Base-by-base conservation (phyloP, 2,329 filamentous ascomycete species). In the Trichothecium sympodiale region DNA sequence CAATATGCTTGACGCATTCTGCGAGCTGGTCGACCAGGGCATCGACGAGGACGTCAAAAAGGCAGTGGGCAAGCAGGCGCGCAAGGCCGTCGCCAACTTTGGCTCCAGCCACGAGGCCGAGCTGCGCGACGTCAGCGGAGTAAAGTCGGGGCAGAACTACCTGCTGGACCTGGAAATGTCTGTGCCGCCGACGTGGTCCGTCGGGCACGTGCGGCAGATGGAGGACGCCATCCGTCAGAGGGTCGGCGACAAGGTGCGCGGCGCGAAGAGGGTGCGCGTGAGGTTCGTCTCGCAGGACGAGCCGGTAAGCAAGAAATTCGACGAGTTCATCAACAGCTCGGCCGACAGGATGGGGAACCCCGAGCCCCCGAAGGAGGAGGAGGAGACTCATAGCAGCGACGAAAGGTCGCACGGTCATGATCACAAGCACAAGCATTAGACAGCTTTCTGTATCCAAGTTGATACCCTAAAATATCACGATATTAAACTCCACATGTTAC, bases 91-190 rank as follows among this genome's bases (percentile, higher is more conserved):
- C 15, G 60, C 60, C 13, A 63, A 65, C 5, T 50, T 81, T 15
- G 56, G 57, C 35, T 62, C 71, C 34, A 65, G 73, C 33, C 62
- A 72, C 33, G 61, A 77, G 37, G 69, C 87, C 8, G 76, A 84
- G 50, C 62, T 95, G 31, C 74, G 81, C 31, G 81, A 84, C 31
- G 73, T 96, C 3, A 83, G 86, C 44, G 91, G 91, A 37, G 73
- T 94, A 60, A 98, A 98, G 62, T 91, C 86, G 4, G 91, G 91
- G 20, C 91, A 95, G 58, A 98, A 95, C 62, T 95, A 93, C 55
- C 68, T 96, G 20, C 79, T 96, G 47, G 91, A 96, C 48, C 58
- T 98, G 7, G 88, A 94, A 56, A 61, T 96, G 41, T 82, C 76
- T 2, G 83, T 93, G 13, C 86, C 89, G 0, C 72, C 69, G 16